phyloP scores from a whole-genome alignment of 2,329 filamentous ascomycete species.

The Stachybotrys echinatus region DNA sequence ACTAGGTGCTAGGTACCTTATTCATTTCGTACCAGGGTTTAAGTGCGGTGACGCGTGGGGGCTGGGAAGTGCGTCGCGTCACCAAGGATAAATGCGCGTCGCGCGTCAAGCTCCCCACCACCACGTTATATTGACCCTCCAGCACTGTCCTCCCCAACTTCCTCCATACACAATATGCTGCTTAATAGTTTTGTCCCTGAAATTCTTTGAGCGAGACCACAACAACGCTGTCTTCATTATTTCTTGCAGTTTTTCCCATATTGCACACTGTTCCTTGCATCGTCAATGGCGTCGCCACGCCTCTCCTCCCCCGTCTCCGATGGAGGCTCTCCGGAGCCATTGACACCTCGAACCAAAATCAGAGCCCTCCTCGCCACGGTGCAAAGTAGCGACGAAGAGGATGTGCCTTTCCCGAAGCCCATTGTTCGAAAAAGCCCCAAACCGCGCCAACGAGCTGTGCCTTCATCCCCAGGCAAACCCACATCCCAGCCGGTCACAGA shows the following conservation, averaged over 20 bases:
- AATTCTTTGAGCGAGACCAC: too few species aligned
- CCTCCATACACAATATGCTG: neutral
- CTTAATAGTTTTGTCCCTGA: too few species aligned
- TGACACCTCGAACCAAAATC: conserved; percentile 51
- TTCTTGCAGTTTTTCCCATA: conserved; percentile 2
- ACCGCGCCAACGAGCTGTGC: neutral
- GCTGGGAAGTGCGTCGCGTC: conserved; percentile 16
- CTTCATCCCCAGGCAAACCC: neutral
- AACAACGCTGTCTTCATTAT: neutral
- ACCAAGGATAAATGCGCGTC: conserved; percentile 17
- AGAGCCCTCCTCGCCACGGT: conserved; percentile 46
- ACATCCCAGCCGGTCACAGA: conserved; percentile 28
- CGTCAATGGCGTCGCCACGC: conserved; percentile 43
- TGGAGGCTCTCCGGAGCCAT: conserved; percentile 35
- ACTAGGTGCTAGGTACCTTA: too few species aligned
- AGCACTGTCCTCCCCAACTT: neutral
- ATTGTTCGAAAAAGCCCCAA: neutral
- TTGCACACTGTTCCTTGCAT: conserved; percentile 6
- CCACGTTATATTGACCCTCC: conserved; percentile 5
- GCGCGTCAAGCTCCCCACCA: conserved; percentile 24
- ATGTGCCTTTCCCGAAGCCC: conserved; percentile 5
- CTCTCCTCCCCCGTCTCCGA: conserved; percentile 38
- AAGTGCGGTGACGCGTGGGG: neutral
- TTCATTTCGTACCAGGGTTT: too few species aligned
- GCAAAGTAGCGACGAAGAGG: conserved; percentile 45